Evolutionary conservation across 225 moss, liverwort and hornwort genomes (phyloP).

Genomic region (Marchantia polymorpha): DNA sequence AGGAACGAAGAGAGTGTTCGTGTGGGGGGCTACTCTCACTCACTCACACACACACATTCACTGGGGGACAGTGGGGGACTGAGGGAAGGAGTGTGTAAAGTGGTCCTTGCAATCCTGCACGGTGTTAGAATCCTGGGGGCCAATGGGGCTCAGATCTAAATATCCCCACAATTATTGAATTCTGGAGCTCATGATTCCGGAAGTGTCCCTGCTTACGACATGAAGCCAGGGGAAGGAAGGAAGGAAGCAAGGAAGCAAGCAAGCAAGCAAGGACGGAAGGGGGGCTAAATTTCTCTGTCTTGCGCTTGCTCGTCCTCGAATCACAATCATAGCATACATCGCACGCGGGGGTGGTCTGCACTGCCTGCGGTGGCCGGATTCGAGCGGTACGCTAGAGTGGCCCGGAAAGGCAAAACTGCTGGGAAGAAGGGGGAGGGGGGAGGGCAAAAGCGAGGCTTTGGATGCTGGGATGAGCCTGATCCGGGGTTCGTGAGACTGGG

Average conservation of each 20-base stretch:
- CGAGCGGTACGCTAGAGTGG: not conserved
- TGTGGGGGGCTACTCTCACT: too few species aligned
- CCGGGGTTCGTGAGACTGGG: not conserved
- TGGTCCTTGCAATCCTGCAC: not conserved
- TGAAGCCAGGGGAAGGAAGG: not conserved
- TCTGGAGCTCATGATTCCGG: not conserved
- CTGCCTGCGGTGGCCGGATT: not conserved
- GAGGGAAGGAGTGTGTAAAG: not conserved
- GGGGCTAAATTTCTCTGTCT: not conserved
- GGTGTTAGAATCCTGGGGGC: not conserved
- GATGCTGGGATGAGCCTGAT: not conserved
- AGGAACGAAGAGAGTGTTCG: too few species aligned
- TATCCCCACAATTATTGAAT: not conserved
- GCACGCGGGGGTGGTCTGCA: not conserved
- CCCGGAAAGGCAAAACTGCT: too few species aligned
- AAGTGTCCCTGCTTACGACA: not conserved
- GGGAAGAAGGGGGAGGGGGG: too few species aligned
- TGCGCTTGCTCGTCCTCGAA: not conserved
- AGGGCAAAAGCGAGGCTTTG: constrained; percentile 6
- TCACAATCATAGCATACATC: not conserved
- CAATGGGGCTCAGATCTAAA: not conserved
- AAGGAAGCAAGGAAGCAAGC: too few species aligned
- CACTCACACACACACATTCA: too few species aligned
- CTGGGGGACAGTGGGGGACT: too few species aligned
- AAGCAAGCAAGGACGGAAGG: too few species aligned